A percentile compares a stretch with the other conserved stretches of the same genome.
phyloP scores from a whole-genome alignment of 2,329 filamentous ascomycete species.

The Microcera coccophila region DNA sequence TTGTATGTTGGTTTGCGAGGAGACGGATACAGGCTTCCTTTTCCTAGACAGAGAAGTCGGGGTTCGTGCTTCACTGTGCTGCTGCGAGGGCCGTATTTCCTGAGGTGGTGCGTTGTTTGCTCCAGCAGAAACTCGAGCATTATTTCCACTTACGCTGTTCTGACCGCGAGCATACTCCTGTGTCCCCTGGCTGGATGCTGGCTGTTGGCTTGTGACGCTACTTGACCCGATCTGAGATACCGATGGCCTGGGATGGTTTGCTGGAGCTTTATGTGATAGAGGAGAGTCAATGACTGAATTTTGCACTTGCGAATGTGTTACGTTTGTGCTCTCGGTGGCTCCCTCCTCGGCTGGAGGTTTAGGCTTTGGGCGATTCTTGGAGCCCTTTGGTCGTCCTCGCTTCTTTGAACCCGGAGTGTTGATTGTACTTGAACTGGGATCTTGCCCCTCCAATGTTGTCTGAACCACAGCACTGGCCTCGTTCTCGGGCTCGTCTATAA shows the following conservation, averaged over 20 bases:
- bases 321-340: neutral
- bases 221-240: neutral
- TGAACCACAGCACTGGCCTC: conserved; percentile 10
- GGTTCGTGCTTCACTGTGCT: neutral
- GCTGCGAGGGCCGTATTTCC: neutral
- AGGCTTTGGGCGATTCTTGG: conserved; percentile 40
- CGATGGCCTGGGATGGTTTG: conserved; percentile 1
- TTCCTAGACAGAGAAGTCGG: conserved; percentile 7
- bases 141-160: neutral
- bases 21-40: conserved; percentile 5
- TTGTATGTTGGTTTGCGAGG: conserved; percentile 2
- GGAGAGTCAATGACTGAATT: conserved; percentile 8
- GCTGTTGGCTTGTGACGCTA: neutral
- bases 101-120: neutral
- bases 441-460: conserved; percentile 5
- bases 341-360: conserved; percentile 7
- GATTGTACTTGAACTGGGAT: conserved; percentile 13
- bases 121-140: neutral
- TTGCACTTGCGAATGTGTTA: conserved; percentile 1
- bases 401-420: conserved; percentile 28
- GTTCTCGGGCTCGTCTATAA: neutral
- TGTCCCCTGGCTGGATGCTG: neutral
- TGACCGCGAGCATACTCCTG: conserved; percentile 2
- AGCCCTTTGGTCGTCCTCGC: conserved; percentile 43
- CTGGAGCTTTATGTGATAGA: conserved; percentile 13